Evolutionary conservation across 768 basidiomycete species (phyloP).

Genomic region (Macrolepiota albuminosa): DNA sequence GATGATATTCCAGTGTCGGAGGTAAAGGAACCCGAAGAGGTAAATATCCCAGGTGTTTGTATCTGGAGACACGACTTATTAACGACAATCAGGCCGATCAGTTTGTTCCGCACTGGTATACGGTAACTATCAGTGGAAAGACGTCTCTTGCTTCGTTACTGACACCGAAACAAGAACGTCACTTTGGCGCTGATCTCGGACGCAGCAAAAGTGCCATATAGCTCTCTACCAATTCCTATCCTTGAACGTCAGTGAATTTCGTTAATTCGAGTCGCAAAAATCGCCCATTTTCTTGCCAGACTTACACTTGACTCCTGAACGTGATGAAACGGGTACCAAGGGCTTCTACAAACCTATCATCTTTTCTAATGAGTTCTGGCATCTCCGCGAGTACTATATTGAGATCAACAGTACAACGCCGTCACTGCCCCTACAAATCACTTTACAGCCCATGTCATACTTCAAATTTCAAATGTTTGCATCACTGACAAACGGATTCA

Average conservation of each 20-base stretch:
- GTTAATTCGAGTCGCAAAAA: background rate
- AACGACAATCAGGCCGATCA: constrained; percentile 37
- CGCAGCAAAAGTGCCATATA: constrained; percentile 45
- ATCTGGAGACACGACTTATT: background rate
- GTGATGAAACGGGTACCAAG: constrained; percentile 60
- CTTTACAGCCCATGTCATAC: constrained; percentile 80
- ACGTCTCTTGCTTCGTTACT: background rate
- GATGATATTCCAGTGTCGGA: constrained; percentile 27
- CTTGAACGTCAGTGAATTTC: constrained; percentile 49
- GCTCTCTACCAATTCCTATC: constrained; percentile 53
- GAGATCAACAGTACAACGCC: constrained; percentile 86
- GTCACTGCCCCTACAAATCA: constrained; percentile 72
- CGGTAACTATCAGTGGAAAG: constrained; percentile 34
- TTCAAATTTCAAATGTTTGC: constrained; percentile 87
- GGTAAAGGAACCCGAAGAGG: constrained; percentile 47
- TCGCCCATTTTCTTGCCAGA: constrained; percentile 37
- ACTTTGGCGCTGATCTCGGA: constrained; percentile 85
- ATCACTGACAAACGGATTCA: constrained; percentile 80
- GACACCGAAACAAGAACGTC: constrained; percentile 56
- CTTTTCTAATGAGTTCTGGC: constrained; percentile 96
- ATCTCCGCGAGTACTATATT: constrained; percentile 72
- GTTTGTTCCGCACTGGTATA: constrained; percentile 83
- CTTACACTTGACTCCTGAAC: constrained; percentile 52
- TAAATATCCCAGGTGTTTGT: constrained; percentile 17
- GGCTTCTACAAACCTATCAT: constrained; percentile 84